Evolutionary conservation across 1,284 basidiomycete genomes (phyloP).

Genomic region (Sporisorium sorghi): DNA sequence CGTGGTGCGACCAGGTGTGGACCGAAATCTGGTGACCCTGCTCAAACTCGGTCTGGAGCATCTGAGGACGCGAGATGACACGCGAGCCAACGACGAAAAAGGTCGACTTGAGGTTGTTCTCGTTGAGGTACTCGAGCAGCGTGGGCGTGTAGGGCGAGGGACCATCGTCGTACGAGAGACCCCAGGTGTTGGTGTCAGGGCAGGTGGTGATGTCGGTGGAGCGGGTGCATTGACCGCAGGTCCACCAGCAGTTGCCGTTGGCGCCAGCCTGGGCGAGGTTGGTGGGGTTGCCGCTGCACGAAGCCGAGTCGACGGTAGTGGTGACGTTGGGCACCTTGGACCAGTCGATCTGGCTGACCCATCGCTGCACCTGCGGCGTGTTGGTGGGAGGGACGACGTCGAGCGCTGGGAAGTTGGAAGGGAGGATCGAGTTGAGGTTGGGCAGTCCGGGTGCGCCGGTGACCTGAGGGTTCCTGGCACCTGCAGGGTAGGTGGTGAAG

Average conservation of each 20-base stretch:
- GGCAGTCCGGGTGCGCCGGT: conserved; percentile 60
- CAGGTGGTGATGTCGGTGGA: conserved; percentile 80
- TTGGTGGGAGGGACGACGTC: conserved; percentile 78
- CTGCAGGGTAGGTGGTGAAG: conserved; percentile 52
- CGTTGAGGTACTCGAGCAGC: conserved; percentile 76
- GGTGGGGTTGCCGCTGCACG: conserved; percentile 76
- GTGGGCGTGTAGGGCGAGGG: conserved; percentile 83
- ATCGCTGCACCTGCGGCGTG: conserved; percentile 78
- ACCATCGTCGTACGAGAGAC: conserved; percentile 80
- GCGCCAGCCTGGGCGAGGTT: conserved; percentile 73
- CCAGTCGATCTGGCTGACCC: conserved; percentile 78
- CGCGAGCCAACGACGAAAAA: conserved; percentile 95
- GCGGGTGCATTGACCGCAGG: conserved; percentile 82
- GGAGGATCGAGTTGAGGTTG: conserved; percentile 33
- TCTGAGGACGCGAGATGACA: conserved; percentile 80
- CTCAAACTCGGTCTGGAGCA: conserved; percentile 87
- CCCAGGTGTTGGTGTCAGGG: conserved; percentile 81
- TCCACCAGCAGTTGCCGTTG: conserved; percentile 82
- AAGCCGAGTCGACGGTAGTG: conserved; percentile 73
- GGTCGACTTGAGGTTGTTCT: conserved; percentile 79
- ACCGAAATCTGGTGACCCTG: conserved; percentile 71
- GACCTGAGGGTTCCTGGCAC: conserved; percentile 58
- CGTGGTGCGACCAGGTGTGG: conserved; percentile 73
- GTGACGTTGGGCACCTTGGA: conserved; percentile 77
- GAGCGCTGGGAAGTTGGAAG: conserved; percentile 77